phyloP scores from a whole-genome alignment of 1,284 basidiomycete species.

The Blastosporella zonata region DNA sequence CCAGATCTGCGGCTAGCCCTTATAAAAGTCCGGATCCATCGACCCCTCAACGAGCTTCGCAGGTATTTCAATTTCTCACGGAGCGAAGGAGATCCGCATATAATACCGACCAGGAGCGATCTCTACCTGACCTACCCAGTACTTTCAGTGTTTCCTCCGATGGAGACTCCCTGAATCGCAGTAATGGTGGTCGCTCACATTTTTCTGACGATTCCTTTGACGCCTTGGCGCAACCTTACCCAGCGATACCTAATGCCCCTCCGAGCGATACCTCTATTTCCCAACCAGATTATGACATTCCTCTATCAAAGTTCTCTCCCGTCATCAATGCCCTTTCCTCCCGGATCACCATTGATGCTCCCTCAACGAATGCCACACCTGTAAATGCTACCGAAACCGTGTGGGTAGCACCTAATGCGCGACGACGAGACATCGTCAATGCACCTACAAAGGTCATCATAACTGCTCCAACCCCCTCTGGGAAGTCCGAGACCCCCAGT shows the following conservation, averaged over 20 bases:
- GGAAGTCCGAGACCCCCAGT: constrained; percentile 27
- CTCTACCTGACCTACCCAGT: constrained; percentile 36
- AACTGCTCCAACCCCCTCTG: constrained; percentile 45
- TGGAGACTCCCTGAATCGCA: constrained; percentile 21
- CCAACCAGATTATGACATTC: not conserved
- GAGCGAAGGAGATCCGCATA: constrained; percentile 36
- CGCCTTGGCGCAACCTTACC: constrained; percentile 17
- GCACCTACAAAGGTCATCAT: constrained; percentile 47
- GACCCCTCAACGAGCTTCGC: constrained; percentile 62
- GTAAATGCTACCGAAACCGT: constrained; percentile 10
- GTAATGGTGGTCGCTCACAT: constrained; percentile 22
- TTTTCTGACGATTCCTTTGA: constrained; percentile 33
- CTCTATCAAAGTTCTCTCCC: not conserved
- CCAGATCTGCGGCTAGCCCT: constrained; percentile 24
- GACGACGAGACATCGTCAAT: constrained; percentile 39
- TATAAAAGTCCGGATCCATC: constrained; percentile 35
- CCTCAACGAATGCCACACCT: not conserved
- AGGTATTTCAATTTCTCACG: constrained; percentile 65
- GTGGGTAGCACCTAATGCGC: constrained; percentile 12
- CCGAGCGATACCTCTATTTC: constrained; percentile 2
- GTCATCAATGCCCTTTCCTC: not conserved
- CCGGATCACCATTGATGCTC: not conserved
- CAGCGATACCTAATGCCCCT: constrained; percentile 26
- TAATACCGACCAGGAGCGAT: constrained; percentile 30
- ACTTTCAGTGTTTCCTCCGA: constrained; percentile 34